phyloP scores from a whole-genome alignment of 257 asterid genomes.

The Coffea canephora region DNA sequence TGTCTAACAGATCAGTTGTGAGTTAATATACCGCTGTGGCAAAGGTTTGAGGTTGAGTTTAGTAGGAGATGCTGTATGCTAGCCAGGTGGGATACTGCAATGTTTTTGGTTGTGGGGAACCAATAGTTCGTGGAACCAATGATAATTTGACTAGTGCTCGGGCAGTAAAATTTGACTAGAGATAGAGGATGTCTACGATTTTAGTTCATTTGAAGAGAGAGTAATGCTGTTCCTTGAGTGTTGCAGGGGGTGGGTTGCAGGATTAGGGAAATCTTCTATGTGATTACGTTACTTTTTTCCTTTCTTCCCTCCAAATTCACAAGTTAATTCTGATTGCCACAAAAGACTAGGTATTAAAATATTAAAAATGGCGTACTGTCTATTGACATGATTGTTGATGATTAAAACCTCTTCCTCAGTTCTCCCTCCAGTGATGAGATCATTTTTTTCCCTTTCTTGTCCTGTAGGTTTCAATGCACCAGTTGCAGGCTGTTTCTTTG shows the following conservation, averaged over 20 bases:
- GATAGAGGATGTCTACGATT: neutral
- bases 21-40: neutral
- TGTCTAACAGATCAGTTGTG: neutral
- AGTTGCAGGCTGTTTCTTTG: conserved; percentile 99
- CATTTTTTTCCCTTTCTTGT: neutral
- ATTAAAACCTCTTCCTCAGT: neutral
- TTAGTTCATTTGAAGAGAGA: neutral
- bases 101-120: too few relatives aligned
- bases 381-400: neutral
- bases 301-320: neutral
- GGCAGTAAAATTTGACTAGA: neutral
- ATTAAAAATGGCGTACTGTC: neutral
- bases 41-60: neutral
- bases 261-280: neutral
- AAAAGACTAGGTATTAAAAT: neutral
- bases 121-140: too few relatives aligned
- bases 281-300: neutral
- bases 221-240: neutral
- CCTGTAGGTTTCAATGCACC: conserved; percentile 94
- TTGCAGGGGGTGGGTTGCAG: neutral
- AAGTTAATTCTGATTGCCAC: neutral
- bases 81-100: neutral
- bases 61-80: neutral
- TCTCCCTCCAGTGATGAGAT: neutral
- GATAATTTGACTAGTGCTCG: neutral